Evolutionary conservation across 2,329 filamentous ascomycete species (phyloP).

Genomic region (Colletotrichum cordylinicola): DNA sequence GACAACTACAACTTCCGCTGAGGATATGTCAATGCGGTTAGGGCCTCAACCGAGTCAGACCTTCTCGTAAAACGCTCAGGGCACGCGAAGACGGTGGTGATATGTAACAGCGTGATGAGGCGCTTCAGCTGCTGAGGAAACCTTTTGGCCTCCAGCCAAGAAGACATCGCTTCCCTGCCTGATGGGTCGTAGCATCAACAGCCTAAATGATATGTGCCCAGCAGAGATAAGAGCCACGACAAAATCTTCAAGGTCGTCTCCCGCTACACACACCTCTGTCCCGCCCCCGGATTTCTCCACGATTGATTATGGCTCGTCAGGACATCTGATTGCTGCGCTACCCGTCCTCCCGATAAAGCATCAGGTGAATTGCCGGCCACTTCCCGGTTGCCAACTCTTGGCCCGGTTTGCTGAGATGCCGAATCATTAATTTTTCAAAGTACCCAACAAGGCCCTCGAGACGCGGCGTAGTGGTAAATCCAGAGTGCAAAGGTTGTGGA

Average conservation of each 20-base stretch:
- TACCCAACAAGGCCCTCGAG: background rate
- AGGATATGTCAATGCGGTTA: background rate
- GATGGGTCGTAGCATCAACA: background rate
- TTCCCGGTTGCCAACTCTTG: background rate
- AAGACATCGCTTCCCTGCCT: background rate
- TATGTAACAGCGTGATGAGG: background rate
- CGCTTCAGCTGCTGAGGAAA: background rate
- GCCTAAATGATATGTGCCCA: background rate
- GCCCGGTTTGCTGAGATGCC: background rate
- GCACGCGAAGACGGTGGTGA: background rate
- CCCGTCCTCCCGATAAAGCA: background rate
- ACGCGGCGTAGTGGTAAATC: background rate
- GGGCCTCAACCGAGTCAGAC: background rate
- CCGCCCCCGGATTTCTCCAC: conserved; percentile 4
- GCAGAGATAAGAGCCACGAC: background rate
- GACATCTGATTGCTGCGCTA: background rate
- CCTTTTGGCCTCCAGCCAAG: background rate
- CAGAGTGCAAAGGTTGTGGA: background rate
- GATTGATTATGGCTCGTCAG: background rate
- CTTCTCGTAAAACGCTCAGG: background rate
- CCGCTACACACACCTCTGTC: background rate
- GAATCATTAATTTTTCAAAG: background rate
- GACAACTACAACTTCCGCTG: background rate
- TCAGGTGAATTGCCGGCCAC: background rate
- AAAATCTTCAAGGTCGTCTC: background rate